Percentiles rank a stretch among this genome's conserved stretches.
These are phyloP conservation scores for Colletotrichum sp. DNA, from an alignment of 2,329 filamentous ascomycete species.

Conservation along the genomic window DNA sequence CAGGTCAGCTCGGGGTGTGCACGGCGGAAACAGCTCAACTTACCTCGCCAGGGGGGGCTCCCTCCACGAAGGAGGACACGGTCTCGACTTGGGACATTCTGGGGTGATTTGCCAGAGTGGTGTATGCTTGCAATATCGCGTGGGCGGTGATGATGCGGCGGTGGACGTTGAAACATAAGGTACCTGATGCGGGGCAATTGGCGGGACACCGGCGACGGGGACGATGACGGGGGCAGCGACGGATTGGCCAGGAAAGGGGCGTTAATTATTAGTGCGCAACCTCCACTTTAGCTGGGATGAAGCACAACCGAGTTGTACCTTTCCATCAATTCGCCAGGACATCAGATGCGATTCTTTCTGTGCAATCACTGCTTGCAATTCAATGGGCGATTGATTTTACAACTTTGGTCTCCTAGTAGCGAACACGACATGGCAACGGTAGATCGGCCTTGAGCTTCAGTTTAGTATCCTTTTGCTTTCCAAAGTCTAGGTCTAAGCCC, in stretches of 20 bases:
- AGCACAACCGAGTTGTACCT: background rate
- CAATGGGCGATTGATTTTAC: background rate
- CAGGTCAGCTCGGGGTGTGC: slow-evolving; percentile 23
- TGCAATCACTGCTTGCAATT: background rate
- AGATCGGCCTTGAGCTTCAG: background rate
- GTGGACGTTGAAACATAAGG: slow-evolving; percentile 16
- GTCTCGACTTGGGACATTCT: slow-evolving; percentile 52
- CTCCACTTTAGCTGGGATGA: background rate
- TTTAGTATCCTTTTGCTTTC: background rate
- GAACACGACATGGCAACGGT: background rate
- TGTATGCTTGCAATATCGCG: background rate
- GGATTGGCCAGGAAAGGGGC: slow-evolving; percentile 16
- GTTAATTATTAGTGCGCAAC: slow-evolving; percentile 14
- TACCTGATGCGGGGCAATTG: slow-evolving; percentile 18
- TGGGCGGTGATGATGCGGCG: slow-evolving; percentile 1
- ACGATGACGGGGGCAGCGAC: background rate
- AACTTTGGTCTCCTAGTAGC: background rate
- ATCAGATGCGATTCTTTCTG: background rate
- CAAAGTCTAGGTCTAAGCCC: background rate
- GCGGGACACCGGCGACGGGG: background rate
- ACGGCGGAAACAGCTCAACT: slow-evolving; percentile 29
- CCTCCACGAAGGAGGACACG: slow-evolving; percentile 87
- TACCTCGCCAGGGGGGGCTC: slow-evolving; percentile 96
- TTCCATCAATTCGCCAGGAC: background rate
- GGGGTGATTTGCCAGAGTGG: slow-evolving; percentile 31